These are phyloP conservation scores for Pseudoturritis turrita DNA, from an alignment of 345 rosid species.

Conservation along the genomic window DNA sequence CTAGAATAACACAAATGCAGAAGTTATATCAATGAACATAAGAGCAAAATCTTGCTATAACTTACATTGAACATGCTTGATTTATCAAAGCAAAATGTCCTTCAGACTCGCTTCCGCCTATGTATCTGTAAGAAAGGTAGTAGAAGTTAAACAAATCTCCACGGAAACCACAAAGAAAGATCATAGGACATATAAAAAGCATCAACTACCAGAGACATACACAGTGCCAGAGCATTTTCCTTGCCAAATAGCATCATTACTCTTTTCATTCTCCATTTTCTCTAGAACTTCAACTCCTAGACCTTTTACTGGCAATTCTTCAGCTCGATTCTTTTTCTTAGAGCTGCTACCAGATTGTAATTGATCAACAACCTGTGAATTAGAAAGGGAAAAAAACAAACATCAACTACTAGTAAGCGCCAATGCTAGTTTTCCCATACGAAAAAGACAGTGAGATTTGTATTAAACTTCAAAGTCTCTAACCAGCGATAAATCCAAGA, in stretches of 20 bases:
- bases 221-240: slow-evolving; percentile 99
- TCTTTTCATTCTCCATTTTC: slow-evolving; percentile 69
- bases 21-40: not conserved
- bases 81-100: slow-evolving; percentile 93
- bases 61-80: slow-evolving; percentile 96
- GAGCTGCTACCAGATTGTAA: slow-evolving; percentile 78
- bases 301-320: slow-evolving; percentile 62
- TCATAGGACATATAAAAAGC: not conserved
- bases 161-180: not conserved
- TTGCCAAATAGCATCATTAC: slow-evolving; percentile 75
- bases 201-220: slow-evolving; percentile 53
- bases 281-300: slow-evolving; percentile 57
- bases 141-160: not conserved
- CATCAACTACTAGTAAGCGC: not conserved
- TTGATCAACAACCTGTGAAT: slow-evolving; percentile 78
- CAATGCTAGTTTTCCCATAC: not conserved
- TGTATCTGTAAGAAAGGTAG: slow-evolving; percentile 52
- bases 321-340: slow-evolving; percentile 55
- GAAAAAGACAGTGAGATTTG: not conserved
- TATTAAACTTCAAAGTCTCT: not conserved
- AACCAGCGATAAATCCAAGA: not conserved
- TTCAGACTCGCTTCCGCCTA: slow-evolving; percentile 82
- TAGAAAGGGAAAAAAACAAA: slow-evolving; percentile 1
- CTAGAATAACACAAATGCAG: not conserved
- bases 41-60: slow-evolving; percentile 15